Evolutionary conservation across 2,329 filamentous ascomycete genomes (phyloP).

Genomic region (Claviceps paspali): DNA sequence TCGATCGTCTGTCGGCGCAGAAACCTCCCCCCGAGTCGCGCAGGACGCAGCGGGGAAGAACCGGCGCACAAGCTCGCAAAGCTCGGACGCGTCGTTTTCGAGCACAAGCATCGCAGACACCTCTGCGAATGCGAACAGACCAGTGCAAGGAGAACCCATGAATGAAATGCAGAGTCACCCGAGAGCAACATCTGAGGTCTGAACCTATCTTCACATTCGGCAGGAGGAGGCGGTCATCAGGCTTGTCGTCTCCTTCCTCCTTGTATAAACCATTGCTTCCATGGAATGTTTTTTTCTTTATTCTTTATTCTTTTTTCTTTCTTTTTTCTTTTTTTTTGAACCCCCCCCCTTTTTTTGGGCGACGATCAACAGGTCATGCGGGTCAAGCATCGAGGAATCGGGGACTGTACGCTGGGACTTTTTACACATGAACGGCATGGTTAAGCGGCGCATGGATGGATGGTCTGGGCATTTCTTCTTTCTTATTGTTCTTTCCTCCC

Average conservation of each 20-base stretch:
- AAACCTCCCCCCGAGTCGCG: conserved; percentile 8
- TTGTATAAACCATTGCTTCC: no score
- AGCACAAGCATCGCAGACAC: neutral
- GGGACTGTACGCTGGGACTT: no score
- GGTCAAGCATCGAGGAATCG: no score
- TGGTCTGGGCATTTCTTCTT: no score
- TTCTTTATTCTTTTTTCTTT: no score
- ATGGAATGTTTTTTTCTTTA: neutral
- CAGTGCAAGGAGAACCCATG: neutral
- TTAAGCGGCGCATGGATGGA: neutral
- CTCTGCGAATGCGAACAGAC: neutral
- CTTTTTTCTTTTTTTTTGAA: neutral
- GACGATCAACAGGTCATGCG: no score
- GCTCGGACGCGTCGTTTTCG: neutral
- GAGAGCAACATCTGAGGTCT: neutral
- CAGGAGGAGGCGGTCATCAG: no score
- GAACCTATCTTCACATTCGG: no score
- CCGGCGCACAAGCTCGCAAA: neutral
- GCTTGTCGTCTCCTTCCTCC: no score
- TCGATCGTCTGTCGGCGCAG: conserved; percentile 12
- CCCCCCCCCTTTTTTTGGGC: no score
- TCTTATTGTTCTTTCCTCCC: no score
- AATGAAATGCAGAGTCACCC: neutral
- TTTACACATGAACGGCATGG: no score
- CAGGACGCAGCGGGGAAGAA: neutral